Conservation (phyloP, 768 basidiomycete genomes). For the Leccinellum rugosiceps region DNA sequence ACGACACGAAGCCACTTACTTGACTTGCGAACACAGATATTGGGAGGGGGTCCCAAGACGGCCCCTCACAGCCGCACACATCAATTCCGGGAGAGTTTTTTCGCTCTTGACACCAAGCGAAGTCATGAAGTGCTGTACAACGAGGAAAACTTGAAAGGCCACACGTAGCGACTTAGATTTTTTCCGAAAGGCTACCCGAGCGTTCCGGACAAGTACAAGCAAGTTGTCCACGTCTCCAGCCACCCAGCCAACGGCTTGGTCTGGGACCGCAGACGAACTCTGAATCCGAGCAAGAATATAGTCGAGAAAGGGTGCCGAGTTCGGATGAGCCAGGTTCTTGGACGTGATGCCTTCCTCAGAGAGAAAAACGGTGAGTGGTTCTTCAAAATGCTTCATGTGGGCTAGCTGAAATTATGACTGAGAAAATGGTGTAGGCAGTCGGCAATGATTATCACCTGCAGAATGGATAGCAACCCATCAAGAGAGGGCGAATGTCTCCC, state of each 20-base stretch:
- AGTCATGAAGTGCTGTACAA: slow-evolving; percentile 43
- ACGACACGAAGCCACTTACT: slow-evolving; percentile 34
- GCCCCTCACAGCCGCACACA: slow-evolving; percentile 46
- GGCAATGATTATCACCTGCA: slow-evolving; percentile 49
- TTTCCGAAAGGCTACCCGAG: slow-evolving; percentile 36
- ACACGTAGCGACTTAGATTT: slow-evolving; percentile 38
- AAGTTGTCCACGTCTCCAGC: slow-evolving; percentile 29
- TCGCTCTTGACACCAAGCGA: slow-evolving; percentile 41
- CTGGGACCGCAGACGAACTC: slow-evolving; percentile 11
- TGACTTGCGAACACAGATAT: slow-evolving; percentile 44
- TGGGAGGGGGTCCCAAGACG: slow-evolving; percentile 42
- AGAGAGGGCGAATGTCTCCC: slow-evolving; percentile 54
- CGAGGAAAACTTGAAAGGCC: slow-evolving; percentile 45
- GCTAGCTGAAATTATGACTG: slow-evolving; percentile 41
- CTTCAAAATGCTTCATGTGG: slow-evolving; percentile 69
- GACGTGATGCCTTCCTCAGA: slow-evolving; percentile 8
- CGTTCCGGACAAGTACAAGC: slow-evolving; percentile 34
- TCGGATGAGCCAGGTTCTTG: slow-evolving; percentile 12
- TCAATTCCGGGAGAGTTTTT: slow-evolving; percentile 35
- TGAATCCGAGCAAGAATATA: slow-evolving; percentile 37
- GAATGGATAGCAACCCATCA: slow-evolving; percentile 51
- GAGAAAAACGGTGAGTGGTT: slow-evolving; percentile 46
- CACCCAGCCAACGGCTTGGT: slow-evolving; percentile 24
- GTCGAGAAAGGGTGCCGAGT: slow-evolving; percentile 35
- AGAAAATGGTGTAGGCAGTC: neutral